Evolutionary conservation across 2,329 filamentous ascomycete genomes (phyloP), one percentile per base, ranked within the genome.

Genomic region (Alternaria arbusti): DNA sequence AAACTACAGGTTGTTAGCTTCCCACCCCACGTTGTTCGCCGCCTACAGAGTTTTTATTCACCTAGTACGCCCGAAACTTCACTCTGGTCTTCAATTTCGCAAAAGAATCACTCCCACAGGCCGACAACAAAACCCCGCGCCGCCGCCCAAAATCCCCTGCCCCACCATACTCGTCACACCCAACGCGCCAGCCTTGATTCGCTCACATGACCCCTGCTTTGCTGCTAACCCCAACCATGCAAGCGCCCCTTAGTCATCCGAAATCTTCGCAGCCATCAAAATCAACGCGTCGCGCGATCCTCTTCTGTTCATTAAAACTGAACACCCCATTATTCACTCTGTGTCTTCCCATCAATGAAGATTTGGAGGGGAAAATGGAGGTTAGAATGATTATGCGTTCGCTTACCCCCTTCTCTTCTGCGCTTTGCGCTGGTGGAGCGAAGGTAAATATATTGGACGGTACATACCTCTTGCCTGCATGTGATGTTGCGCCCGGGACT

Each of bases 311-410:
- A 74, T 78, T 78, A 82, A 78, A 78, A 78, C 73, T 77, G 74
- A 77, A 83, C 52, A 71, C 72, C 78, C 81, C 81, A 82, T 79
- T 88, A 90, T 90, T 89, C 88, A 89, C 87, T 90, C 87, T 88
- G 85, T 83, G 82, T 86, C 86, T 83, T 83, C 60, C 82, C 77
- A 79, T 79, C 86, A 82, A 84, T 88, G 86, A 83, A 84, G 70
- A 72, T 85, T 82, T 85, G 86, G 88, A 90, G 87, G 88, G 88
- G 88, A 90, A 90, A 89, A 79, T 86, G 87, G 84, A 87, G 87
- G 88, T 87, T 72, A 90, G 87, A 80, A 69, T 69, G 65, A 74
- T 54, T 54, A 49, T 30, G 69, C 80, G 84, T 85, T 84, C 82
- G 84, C 86, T 88, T 89, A 88, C 86, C 86, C 86, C 87, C 76